Percentiles rank a stretch among this genome's conserved stretches.
Evolutionary conservation across 2,329 filamentous ascomycete species (phyloP).

Genomic region (Botrytis fabae): DNA sequence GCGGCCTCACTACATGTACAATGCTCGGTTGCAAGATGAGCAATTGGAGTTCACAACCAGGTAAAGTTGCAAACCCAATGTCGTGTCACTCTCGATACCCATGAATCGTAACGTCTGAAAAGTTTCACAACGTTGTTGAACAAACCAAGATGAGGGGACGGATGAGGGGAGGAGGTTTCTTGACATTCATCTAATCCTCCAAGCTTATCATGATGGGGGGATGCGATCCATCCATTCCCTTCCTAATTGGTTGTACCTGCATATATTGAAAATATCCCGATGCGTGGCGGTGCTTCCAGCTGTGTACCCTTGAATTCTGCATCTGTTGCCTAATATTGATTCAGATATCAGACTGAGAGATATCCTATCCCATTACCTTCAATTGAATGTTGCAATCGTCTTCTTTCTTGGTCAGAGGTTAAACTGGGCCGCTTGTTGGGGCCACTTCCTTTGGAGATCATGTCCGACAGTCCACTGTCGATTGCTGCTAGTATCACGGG

Average conservation of each 20-base stretch:
- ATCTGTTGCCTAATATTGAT: constrained; percentile 18
- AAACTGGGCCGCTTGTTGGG: not conserved
- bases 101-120: not conserved
- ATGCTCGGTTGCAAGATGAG: not conserved
- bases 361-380: constrained; percentile 6
- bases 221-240: not conserved
- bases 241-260: constrained; percentile 19
- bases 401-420: not conserved
- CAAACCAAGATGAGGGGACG: constrained; percentile 13
- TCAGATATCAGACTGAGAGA: constrained; percentile 13
- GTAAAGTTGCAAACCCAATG: not conserved
- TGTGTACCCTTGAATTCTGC: constrained; percentile 3
- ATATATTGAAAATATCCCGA: constrained; percentile 18
- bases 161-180: not conserved
- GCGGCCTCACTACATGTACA: not conserved
- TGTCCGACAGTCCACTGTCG: constrained; percentile 19
- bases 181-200: not conserved
- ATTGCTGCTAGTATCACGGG: constrained; percentile 30
- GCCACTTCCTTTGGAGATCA: not conserved
- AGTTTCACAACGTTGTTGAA: constrained; percentile 3
- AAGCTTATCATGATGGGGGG: not conserved
- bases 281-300: constrained; percentile 16
- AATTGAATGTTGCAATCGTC: not conserved
- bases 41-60: not conserved
- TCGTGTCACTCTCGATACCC: not conserved